Evolutionary conservation across 2,329 filamentous ascomycete species (phyloP).

Genomic region (Epichloe hybrida): DNA sequence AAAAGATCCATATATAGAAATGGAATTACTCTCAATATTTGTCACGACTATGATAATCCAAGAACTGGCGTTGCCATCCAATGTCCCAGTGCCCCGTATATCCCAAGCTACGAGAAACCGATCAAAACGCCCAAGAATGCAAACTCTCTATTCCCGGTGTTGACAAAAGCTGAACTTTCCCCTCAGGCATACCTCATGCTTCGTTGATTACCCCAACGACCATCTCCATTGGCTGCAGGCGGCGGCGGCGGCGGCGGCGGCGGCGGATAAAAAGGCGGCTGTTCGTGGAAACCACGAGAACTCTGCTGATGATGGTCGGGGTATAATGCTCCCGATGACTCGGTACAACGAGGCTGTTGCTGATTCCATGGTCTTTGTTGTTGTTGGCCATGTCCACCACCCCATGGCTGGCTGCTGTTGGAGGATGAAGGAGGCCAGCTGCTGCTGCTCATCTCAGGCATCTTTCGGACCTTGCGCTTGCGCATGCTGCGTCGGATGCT

Average conservation of each 20-base stretch:
- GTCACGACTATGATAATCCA: too few species aligned
- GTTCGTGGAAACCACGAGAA: neutral
- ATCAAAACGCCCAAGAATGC: too few species aligned
- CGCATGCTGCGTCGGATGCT: constrained; percentile 19
- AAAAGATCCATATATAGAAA: too few species aligned
- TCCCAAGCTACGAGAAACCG: too few species aligned
- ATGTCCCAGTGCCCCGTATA: too few species aligned
- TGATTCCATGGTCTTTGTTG: too few species aligned
- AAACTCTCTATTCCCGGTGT: too few species aligned
- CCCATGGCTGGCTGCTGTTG: neutral
- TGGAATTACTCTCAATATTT: too few species aligned
- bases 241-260: neutral
- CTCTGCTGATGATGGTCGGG: too few species aligned
- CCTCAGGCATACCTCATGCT: constrained; percentile 1
- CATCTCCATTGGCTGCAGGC: neutral
- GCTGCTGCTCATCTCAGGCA: neutral
- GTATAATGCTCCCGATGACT: neutral
- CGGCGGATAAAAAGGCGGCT: neutral
- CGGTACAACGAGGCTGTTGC: neutral
- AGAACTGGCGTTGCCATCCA: too few species aligned
- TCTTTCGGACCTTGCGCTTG: constrained; percentile 1
- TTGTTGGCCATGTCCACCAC: too few species aligned
- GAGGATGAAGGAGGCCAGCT: constrained; percentile 13
- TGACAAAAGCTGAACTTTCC: neutral
- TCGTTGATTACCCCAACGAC: neutral